Conservation (phyloP, 169 alveolate species). For the Cryptosporidium muris region DNA sequence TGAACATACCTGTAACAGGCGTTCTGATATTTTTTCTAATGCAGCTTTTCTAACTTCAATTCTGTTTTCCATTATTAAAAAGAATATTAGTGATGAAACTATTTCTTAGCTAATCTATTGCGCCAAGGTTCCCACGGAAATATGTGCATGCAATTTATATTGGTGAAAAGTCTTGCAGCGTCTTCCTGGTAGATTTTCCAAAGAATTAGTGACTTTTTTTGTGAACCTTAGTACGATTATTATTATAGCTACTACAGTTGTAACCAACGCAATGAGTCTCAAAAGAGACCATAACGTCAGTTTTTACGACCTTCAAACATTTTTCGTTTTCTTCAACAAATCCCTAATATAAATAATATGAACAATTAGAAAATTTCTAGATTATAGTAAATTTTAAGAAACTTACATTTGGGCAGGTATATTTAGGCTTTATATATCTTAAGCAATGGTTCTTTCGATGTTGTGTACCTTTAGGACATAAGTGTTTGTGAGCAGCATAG, state of each 20-base stretch:
- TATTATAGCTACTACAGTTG: constrained; percentile 11
- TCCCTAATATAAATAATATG: constrained; percentile 22
- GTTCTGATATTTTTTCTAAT: constrained; percentile 45
- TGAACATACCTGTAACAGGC: constrained; percentile 49
- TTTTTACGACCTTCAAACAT: constrained; percentile 44
- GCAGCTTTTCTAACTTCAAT: constrained; percentile 42
- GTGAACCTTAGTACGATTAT: constrained; percentile 7
- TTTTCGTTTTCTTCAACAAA: constrained; percentile 43
- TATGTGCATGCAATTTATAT: constrained; percentile 62
- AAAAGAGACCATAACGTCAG: constrained; percentile 52
- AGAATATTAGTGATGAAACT: neutral
- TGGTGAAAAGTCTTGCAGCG: constrained; percentile 13
- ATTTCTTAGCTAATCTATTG: neutral
- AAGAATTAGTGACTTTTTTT: neutral
- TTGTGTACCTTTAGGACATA: constrained; percentile 40
- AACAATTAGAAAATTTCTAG: neutral
- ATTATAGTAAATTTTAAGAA: neutral
- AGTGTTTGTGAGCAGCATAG: constrained; percentile 43
- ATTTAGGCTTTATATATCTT: constrained; percentile 33
- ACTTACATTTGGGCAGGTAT: constrained; percentile 55
- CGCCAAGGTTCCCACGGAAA: neutral
- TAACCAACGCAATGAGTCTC: constrained; percentile 62
- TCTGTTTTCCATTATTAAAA: constrained; percentile 37
- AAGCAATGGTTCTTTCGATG: constrained; percentile 41
- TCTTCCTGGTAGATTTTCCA: neutral